Percentiles rank a stretch among this genome's conserved stretches.
Evolutionary conservation across 2,329 filamentous ascomycete species (phyloP).

Genomic region (Aspergillus piperis): DNA sequence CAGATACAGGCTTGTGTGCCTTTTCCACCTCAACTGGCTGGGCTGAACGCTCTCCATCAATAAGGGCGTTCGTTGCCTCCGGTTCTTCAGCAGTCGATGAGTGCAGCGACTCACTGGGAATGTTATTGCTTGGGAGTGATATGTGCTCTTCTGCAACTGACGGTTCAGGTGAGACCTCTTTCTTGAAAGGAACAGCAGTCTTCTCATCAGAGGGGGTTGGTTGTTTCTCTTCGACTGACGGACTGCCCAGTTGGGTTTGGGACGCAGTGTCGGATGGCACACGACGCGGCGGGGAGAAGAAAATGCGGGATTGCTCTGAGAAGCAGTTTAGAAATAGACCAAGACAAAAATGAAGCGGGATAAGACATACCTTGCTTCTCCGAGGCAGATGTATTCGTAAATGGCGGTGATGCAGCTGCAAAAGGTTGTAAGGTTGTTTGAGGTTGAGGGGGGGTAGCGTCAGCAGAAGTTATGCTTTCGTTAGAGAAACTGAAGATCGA

Average conservation of each 20-base stretch:
- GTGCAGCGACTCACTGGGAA: neutral
- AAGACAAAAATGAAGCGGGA: neutral
- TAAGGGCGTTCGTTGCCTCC: neutral
- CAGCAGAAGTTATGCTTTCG: neutral
- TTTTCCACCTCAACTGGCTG: neutral
- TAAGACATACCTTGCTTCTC: conserved; percentile 17
- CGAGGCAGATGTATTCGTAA: conserved; percentile 7
- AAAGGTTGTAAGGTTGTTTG: neutral
- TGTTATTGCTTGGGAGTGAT: neutral
- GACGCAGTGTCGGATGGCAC: neutral
- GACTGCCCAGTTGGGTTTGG: neutral
- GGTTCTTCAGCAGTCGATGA: neutral
- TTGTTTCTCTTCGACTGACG: neutral
- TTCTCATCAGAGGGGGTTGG: neutral
- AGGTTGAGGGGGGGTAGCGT: neutral
- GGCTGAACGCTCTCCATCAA: neutral
- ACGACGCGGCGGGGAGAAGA: neutral
- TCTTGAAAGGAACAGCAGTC: neutral
- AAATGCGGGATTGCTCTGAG: conserved; percentile 10
- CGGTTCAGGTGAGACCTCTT: neutral
- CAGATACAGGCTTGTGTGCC: neutral
- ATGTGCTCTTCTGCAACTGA: neutral
- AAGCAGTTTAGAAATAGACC: conserved; percentile 5
- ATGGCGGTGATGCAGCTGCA: neutral
- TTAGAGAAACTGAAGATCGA: conserved; percentile 15